Evolutionary conservation across 2,329 filamentous ascomycete genomes (phyloP).

Genomic region (Diaporthe sp.): DNA sequence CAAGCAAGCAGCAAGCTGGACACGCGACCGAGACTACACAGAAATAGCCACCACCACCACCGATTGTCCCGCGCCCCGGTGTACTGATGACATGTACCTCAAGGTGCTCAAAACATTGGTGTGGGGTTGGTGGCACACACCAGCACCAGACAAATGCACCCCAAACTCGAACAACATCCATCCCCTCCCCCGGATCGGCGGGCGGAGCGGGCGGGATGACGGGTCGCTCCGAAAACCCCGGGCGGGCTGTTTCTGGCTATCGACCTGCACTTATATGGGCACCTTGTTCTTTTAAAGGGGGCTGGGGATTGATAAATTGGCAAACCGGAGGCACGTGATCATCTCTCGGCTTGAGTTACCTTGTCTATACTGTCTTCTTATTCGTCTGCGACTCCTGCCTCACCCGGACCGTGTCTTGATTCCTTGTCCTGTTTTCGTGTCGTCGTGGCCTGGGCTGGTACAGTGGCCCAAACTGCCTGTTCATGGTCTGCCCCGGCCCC

Average conservation of each 20-base stretch:
- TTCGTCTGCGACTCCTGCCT: too few species aligned
- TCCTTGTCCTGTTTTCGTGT: too few species aligned
- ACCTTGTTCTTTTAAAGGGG: background rate
- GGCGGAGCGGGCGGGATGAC: constrained; percentile 5
- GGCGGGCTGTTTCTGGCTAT: background rate
- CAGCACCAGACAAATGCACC: background rate
- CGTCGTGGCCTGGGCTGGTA: too few species aligned
- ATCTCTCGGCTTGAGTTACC: too few species aligned
- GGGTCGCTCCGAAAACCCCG: constrained; percentile 19
- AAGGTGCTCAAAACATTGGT: background rate
- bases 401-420: too few species aligned
- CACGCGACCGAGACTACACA: background rate
- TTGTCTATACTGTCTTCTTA: background rate
- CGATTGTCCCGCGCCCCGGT: background rate
- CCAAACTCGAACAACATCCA: background rate
- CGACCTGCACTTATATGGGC: background rate
- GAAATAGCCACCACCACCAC: background rate
- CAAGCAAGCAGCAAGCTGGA: background rate
- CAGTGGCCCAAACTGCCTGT: too few species aligned
- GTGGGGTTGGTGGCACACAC: background rate
- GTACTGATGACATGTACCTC: background rate
- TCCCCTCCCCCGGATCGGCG: constrained; percentile 12
- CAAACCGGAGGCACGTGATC: background rate
- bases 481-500: too few species aligned
- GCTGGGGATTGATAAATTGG: background rate